Evolutionary conservation across 345 rosid genomes (phyloP), one percentile per base, ranked within the genome.

Genomic region (Lepidium aucheri): DNA sequence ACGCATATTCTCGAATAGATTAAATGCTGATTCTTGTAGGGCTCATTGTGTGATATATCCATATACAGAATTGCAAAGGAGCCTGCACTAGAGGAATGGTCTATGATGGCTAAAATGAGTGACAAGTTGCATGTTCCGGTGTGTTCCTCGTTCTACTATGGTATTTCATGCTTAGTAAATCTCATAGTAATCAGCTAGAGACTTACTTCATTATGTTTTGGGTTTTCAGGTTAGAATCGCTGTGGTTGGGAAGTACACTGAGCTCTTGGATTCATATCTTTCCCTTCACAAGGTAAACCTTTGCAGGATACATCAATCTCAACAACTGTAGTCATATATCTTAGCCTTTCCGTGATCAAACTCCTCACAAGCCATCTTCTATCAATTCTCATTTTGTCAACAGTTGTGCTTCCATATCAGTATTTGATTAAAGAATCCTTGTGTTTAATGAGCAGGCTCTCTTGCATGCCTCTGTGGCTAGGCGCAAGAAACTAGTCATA

Each of bases 221-320:
- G 20, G 36, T 54, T 60, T 79, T 35, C 81, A 91, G 99, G 99
- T 91, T 54, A 86, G 71, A 81, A 87, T 95, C 65, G 99, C 96
- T 41, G 65, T 95, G 81, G 98, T 95, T 62, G 99, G 99, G 47
- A 95, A 95, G 74, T 95, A 95, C 74, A 91, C 96, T 1, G 89
- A 84, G 34, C 91, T 85, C 64, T 79, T 96, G 4, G 99, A 95
- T 82, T 76, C 98, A 0, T 95, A 95, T 81, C 97, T 95, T 41
- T 95, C 99, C 40, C 76, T 95, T 33, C 46, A 79, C 45, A 86
- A 89, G 97, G 99, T 87, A 44, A 14, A 38, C 13, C 32, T 63
- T 38, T 22, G 45, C 32, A 68, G 2, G 20, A 67, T 35, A 56
- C 8, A 57, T 45, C 49, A 34, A 13, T 32, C 36, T 13, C 12